Evolutionary conservation across 106 monocot species (phyloP).

Genomic region (Allium cepa): DNA sequence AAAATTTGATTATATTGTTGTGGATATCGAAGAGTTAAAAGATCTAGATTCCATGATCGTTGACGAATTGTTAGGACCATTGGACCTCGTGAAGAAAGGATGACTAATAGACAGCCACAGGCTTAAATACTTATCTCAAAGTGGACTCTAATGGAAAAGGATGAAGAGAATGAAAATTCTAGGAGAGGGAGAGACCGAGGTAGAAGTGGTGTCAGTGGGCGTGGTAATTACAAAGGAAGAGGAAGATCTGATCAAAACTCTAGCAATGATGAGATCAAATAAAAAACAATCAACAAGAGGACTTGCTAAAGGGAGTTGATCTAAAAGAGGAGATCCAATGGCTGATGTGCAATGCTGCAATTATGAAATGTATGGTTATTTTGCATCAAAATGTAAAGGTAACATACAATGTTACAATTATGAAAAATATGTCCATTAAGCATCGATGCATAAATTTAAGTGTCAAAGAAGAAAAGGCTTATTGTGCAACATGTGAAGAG

Average conservation of each 20-base stretch:
- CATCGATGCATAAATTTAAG: neutral
- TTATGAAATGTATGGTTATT: no score
- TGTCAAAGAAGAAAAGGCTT: neutral
- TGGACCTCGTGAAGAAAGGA: conserved; percentile 6
- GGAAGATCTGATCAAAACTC: no score
- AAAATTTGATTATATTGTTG: conserved; percentile 3
- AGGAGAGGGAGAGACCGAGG: neutral
- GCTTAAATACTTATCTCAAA: conserved; percentile 2
- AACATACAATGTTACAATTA: no score
- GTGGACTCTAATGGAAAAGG: neutral
- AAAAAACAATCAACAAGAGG: neutral
- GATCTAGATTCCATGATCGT: neutral
- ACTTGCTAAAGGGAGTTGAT: no score
- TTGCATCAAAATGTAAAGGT: no score
- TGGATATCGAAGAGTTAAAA: conserved; percentile 11
- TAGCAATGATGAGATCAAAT: neutral
- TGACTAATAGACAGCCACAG: neutral
- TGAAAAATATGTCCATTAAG: no score
- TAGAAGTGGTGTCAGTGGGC: neutral
- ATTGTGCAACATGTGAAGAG: neutral
- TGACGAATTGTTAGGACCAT: conserved; percentile 2
- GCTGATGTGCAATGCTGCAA: no score
- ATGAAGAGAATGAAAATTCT: neutral
- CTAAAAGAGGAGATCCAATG: neutral
- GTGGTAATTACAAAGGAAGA: no score